Evolutionary conservation across 805 yeast species (phyloP), one percentile per base, ranked within the genome.

Genomic region (Candida pseudoglaebosa): DNA sequence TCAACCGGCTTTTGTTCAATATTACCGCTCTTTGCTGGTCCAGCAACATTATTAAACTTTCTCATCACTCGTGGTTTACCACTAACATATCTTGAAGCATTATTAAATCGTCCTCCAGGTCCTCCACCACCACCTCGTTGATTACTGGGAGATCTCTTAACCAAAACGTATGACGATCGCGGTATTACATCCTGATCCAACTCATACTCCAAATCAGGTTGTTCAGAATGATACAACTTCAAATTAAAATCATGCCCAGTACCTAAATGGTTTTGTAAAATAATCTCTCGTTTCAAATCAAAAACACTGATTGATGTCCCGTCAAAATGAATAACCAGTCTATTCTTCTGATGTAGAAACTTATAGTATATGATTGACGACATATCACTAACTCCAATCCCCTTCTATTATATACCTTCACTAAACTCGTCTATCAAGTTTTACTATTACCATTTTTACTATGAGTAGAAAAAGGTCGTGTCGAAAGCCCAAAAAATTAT

Each of bases 241-340:
- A 93, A 65, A 55, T 87, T 93, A 52, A 90, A 89, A 54, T 87
- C 96, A 2, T 82, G 76, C 1, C 96, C 95, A 43, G 80, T 82
- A 4, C 90, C 88, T 12, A 93, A 69, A 50, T 80, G 84, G 60
- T 90, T 91, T 28, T 80, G 86, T 14, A 73, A 61, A 31, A 93
- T 84, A 37, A 93, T 88, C 50, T 93, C 98, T 44, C 91, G 80
- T 62, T 93, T 93, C 43, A 93, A 67, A 55, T 93, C 99, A 63
- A 91, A 93, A 1, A 90, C 95, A 2, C 95, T 87, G 30, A 93
- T 79, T 20, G 98, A 97, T 0, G 99, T 91, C 15, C 99, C 99
- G 59, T 93, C 99, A 56, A 93, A 93, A 34, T 82, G 74, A 19
- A 93, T 78, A 31, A 95, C 75, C 1, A 85, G 79, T 20, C 85